A percentile compares a stretch with the other conserved stretches of the same genome.
phyloP scores from a whole-genome alignment of 2,329 filamentous ascomycete genomes.

The Mariannaea elegans region DNA sequence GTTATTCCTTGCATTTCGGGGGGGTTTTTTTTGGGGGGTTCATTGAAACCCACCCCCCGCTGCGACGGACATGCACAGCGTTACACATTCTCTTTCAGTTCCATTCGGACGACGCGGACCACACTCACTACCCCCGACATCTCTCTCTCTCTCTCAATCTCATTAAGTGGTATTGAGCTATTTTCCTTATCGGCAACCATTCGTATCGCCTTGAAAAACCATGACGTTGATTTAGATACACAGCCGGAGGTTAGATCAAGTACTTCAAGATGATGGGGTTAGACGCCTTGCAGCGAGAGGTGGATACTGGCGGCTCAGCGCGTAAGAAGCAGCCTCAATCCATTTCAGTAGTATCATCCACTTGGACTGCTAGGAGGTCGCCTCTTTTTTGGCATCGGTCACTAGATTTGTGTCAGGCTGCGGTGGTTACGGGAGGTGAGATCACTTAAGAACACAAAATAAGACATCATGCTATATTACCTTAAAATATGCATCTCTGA shows the following conservation, averaged over 20 bases:
- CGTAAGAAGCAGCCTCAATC: slow-evolving; percentile 10
- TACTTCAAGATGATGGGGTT: neutral
- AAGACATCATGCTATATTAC: neutral
- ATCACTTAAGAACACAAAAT: neutral
- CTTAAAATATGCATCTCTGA: neutral
- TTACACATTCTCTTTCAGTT: no score
- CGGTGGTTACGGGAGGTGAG: neutral
- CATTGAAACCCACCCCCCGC: slow-evolving; percentile 14
- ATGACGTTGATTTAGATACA: neutral
- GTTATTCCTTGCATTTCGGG: slow-evolving; percentile 20
- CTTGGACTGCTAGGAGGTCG: slow-evolving; percentile 10
- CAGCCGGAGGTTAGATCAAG: neutral
- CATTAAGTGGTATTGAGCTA: neutral
- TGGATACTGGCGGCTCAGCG: slow-evolving; percentile 20
- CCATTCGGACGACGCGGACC: no score
- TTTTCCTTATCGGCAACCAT: no score
- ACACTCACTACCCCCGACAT: neutral
- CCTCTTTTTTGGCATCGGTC: neutral
- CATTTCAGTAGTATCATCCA: slow-evolving; percentile 3
- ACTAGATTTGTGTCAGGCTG: neutral
- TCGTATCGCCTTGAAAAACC: no score
- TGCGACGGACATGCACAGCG: neutral
- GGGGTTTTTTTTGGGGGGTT: neutral
- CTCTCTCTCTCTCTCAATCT: neutral
- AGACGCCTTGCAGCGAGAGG: slow-evolving; percentile 5